Percentiles rank a stretch among this genome's conserved stretches.
These are phyloP conservation scores for Sporisorium exsertum DNA, from an alignment of 1,284 basidiomycete species.

Conservation along the genomic window DNA sequence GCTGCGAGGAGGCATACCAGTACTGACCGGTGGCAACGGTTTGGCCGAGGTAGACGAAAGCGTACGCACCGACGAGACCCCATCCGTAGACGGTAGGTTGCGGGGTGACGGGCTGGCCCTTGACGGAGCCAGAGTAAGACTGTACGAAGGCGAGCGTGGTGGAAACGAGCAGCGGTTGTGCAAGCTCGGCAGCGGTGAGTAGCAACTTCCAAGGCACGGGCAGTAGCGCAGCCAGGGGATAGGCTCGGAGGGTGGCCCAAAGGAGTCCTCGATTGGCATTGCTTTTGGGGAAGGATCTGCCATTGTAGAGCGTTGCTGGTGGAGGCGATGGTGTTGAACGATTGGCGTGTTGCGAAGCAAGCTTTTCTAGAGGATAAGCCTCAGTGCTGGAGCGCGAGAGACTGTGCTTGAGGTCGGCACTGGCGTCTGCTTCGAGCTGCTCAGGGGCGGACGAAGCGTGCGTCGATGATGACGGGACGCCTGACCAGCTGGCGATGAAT, in stretches of 20 bases:
- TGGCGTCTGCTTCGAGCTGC: background rate
- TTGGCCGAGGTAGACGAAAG: conserved; percentile 54
- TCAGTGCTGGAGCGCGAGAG: conserved; percentile 21
- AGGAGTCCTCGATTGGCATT: conserved; percentile 30
- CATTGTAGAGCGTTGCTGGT: background rate
- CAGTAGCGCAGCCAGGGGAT: conserved; percentile 42
- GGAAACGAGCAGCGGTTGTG: conserved; percentile 57
- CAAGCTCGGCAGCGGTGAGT: conserved; percentile 45
- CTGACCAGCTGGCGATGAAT: conserved; percentile 39
- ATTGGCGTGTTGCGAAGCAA: conserved; percentile 1
- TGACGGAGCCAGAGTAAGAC: conserved; percentile 22
- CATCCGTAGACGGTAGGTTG: conserved; percentile 59
- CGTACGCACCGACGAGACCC: conserved; percentile 63
- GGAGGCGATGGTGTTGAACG: background rate
- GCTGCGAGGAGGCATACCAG: conserved; percentile 48
- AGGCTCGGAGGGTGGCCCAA: conserved; percentile 41
- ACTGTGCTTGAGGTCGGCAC: conserved; percentile 14
- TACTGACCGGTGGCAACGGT: conserved; percentile 54
- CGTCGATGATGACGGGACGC: background rate
- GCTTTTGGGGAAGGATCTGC: conserved; percentile 25
- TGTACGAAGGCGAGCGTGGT: conserved; percentile 59
- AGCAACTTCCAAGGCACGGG: conserved; percentile 55
- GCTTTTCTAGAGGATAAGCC: conserved; percentile 29
- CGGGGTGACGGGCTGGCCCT: conserved; percentile 16
- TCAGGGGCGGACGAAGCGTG: background rate